phyloP scores from a whole-genome alignment of 768 basidiomycete species.

The Roridomyces roridus region DNA sequence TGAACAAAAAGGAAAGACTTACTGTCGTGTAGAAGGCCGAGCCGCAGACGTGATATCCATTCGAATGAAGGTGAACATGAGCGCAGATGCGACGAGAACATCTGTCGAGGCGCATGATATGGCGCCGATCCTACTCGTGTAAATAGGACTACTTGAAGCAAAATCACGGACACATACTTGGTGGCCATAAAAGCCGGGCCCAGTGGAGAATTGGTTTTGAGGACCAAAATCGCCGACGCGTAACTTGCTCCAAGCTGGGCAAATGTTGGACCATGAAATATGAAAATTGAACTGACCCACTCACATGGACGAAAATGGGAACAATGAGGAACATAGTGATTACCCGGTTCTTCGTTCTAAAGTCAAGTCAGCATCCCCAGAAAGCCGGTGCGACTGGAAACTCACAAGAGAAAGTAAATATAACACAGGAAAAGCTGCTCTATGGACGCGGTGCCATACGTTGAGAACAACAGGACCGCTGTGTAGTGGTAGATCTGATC shows the following conservation, averaged over 20 bases:
- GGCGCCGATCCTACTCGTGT: conserved; percentile 12
- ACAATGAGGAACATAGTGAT: neutral
- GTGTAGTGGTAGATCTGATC: neutral
- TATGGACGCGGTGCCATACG: conserved; percentile 10
- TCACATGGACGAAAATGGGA: conserved; percentile 4
- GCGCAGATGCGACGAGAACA: neutral
- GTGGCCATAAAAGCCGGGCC: neutral
- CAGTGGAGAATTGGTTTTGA: neutral
- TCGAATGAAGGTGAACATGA: conserved; percentile 2
- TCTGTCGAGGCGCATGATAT: conserved; percentile 14
- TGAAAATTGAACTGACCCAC: neutral
- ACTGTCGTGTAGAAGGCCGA: neutral
- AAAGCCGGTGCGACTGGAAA: neutral
- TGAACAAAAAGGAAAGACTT: neutral
- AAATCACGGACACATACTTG: conserved; percentile 1
- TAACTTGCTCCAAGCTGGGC: conserved; percentile 5
- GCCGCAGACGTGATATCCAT: conserved; percentile 7
- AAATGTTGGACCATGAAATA: neutral
- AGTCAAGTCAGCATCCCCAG: neutral
- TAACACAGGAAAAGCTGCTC: conserved; percentile 13
- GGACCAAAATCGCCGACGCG: conserved; percentile 4
- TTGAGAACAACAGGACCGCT: neutral
- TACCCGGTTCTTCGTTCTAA: conserved; percentile 2
- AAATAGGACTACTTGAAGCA: neutral
- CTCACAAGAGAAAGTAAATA: conserved; percentile 11